phyloP scores from a whole-genome alignment of 2,329 filamentous ascomycete genomes.

The Escovopsis sp. region DNA sequence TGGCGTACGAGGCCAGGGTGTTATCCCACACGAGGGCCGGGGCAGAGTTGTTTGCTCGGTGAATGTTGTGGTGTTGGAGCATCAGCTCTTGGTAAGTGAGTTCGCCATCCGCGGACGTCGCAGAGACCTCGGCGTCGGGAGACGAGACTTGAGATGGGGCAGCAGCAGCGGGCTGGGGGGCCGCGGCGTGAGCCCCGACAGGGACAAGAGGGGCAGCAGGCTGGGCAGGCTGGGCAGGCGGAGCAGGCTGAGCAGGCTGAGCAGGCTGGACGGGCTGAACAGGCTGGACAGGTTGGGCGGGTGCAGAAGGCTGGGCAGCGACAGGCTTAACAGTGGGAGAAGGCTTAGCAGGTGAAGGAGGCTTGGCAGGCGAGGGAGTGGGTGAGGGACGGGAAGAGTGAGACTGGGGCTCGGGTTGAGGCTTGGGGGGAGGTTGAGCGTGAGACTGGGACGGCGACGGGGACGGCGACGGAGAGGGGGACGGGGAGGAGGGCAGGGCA shows the following conservation, averaged over 20 bases:
- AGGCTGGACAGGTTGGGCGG: neutral
- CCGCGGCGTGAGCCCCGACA: neutral
- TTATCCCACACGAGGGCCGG: conserved; percentile 49
- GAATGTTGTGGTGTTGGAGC: conserved; percentile 68
- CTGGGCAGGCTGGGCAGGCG: neutral
- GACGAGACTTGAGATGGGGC: conserved; percentile 12
- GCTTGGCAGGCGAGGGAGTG: neutral
- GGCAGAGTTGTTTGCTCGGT: conserved; percentile 70
- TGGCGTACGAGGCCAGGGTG: conserved; percentile 48
- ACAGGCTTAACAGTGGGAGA: neutral
- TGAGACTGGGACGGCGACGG: neutral
- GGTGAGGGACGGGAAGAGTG: no score
- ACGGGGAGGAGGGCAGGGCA: neutral
- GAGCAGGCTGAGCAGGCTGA: neutral
- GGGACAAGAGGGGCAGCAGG: neutral
- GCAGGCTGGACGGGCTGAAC: neutral
- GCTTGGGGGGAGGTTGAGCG: no score
- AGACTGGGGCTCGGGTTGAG: no score
- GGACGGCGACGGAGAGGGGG: conserved; percentile 2
- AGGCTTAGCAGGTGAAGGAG: conserved; percentile 1
- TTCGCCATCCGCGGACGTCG: conserved; percentile 8
- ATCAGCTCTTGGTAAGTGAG: conserved; percentile 23
- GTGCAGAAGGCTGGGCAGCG: neutral
- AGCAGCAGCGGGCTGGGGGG: neutral
- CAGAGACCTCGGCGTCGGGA: neutral